Base-by-base conservation (phyloP, 768 basidiomycete genomes). In the Psilocybe azurescens region DNA sequence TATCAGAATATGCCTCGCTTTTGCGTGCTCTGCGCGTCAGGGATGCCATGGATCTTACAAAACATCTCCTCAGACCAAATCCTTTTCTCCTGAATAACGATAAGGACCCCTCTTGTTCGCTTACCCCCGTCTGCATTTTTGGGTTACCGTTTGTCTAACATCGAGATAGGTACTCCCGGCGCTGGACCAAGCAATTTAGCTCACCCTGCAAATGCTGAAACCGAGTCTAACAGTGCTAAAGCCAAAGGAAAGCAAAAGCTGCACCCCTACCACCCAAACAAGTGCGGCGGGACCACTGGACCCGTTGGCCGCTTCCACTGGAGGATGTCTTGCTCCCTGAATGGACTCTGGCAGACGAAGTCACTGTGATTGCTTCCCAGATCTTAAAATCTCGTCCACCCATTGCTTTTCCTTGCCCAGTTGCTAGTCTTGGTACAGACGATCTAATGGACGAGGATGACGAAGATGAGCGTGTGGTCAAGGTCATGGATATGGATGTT, bases 291-390 rank as follows among this genome's bases (percentile, higher is more conserved):
- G 85, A 89, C 66, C 77, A 76, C 0, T 93, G 90, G 90, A 91
- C 91, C 0, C 79, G 86, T 6, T 94, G 92, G 92, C 92, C 92
- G 1, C 81, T 93, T 54, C 80, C 86, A 16, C 66, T 79, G 3
- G 77, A 78, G 14, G 89, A 93, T 66, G 81, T 90, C 14, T 77
- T 81, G 24, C 76, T 83, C 8, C 90, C 92, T 1, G 87, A 91
- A 73, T 93, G 88, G 88, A 74, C 75, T 8, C 74, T 94, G 20
- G 81, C 86, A 51, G 91, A 93, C 64, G 92, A 93, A 73, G 79
- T 93, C 8, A 72, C 73, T 20, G 70, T 78, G 2, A 67, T 92
- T 32, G 80, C 81, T 5, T 73, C 78, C 18, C 71, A 78, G 11
- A 72, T 74, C 30, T 61, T 81, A 46, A 77, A 65, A 49, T 63